Percentiles rank a stretch among this genome's conserved stretches.
Conservation (phyloP, 1,284 basidiomycete genomes). For the Trichosporon inkin region DNA sequence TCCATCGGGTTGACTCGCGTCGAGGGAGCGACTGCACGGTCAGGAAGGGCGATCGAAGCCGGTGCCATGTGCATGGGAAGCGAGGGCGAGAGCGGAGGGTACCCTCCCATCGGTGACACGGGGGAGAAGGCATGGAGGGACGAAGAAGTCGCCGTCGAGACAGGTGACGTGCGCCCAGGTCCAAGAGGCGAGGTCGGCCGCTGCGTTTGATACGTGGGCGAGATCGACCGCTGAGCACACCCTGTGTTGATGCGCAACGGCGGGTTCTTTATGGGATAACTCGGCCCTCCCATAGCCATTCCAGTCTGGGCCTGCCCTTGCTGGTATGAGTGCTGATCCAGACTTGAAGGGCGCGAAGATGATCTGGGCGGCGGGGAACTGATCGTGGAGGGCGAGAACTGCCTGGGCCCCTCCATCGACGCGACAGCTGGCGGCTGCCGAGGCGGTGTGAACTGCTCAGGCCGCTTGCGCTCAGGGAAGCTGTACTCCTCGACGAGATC, state of each 20-base stretch:
- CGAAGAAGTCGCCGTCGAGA: background rate
- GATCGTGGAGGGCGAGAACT: background rate
- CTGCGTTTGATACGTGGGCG: background rate
- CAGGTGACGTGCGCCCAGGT: background rate
- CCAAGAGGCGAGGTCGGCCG: background rate
- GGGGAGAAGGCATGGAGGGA: background rate
- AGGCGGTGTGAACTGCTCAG: background rate
- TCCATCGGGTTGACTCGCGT: constrained; percentile 2
- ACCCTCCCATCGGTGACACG: background rate
- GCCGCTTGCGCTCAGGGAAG: background rate
- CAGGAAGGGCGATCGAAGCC: background rate
- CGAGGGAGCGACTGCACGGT: background rate
- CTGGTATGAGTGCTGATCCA: background rate
- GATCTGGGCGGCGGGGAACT: background rate
- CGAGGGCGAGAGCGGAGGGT: background rate
- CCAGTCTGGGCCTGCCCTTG: background rate
- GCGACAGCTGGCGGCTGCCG: background rate
- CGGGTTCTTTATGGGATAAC: background rate
- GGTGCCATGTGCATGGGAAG: background rate
- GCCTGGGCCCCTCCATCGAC: background rate
- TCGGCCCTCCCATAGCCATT: background rate
- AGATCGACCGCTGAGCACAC: background rate
- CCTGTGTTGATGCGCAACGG: background rate
- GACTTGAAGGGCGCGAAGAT: background rate
- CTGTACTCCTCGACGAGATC: background rate